Conservation (phyloP, 2,329 filamentous ascomycete species). For the Zarea fungicola region DNA sequence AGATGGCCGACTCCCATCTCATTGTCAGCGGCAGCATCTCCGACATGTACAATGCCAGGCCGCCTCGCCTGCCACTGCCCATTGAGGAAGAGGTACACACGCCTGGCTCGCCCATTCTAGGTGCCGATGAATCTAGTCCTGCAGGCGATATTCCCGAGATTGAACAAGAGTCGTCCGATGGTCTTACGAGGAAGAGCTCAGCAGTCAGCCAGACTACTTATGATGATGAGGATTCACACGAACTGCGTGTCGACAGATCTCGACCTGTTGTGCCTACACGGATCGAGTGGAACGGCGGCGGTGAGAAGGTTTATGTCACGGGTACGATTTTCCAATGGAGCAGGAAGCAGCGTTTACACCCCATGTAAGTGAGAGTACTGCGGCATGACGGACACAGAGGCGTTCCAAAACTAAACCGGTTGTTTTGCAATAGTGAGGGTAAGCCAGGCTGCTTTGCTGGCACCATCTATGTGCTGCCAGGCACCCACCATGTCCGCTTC, state of each 20-base stretch:
- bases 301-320: slow-evolving; percentile 91
- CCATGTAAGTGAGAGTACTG: slow-evolving; percentile 60
- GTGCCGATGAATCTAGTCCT: slow-evolving; percentile 61
- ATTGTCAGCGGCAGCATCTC: slow-evolving; percentile 54
- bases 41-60: slow-evolving; percentile 62
- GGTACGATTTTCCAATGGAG: slow-evolving; percentile 98
- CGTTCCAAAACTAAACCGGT: slow-evolving; percentile 17
- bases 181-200: slow-evolving; percentile 50
- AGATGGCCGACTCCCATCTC: slow-evolving; percentile 33
- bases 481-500: slow-evolving; percentile 95
- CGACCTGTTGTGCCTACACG: slow-evolving; percentile 75
- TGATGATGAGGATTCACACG: slow-evolving; percentile 75
- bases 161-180: slow-evolving; percentile 46
- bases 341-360: slow-evolving; percentile 81
- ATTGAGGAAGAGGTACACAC: slow-evolving; percentile 89
- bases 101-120: slow-evolving; percentile 83
- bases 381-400: slow-evolving; percentile 5
- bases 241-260: slow-evolving; percentile 68
- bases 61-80: slow-evolving; percentile 82
- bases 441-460: slow-evolving; percentile 65
- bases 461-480: slow-evolving; percentile 77
- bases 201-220: slow-evolving; percentile 57
- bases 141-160: slow-evolving; percentile 47
- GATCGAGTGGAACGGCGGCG: slow-evolving; percentile 78
- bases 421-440: slow-evolving; percentile 38